Base-by-base conservation (phyloP, 1,284 basidiomycete genomes). In the Peniophora sp. region DNA sequence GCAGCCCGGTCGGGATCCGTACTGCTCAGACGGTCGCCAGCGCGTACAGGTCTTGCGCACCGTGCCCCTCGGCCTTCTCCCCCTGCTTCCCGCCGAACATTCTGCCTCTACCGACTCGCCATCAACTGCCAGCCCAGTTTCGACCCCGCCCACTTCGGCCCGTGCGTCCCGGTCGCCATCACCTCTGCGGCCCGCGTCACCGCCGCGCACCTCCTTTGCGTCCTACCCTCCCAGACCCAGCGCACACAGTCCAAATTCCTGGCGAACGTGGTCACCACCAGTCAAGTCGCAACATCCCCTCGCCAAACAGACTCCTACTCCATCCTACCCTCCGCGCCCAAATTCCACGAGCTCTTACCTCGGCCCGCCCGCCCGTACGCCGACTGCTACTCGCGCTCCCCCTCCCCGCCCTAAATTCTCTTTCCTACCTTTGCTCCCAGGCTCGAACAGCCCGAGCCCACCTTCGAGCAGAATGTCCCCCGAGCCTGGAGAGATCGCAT, bases 21-120 rank as follows among this genome's bases (percentile, higher is more conserved):
- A 54, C 59, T 43, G 58, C 58, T 22, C 53, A 51, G 10, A 52
- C 46, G 11, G 24, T 54, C 12, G 50, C 49, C 44, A 48, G 63
- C 36, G 61, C 63, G 54, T 60, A 12, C 65, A 63, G 9, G 64
- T 64, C 52, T 58, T 66, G 12, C 63, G 64, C 46, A 62, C 63
- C 1, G 65, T 66, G 5, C 65, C 65, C 25, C 65, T 66, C 39
- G 61, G 63, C n/a, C 56, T 66, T 10, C 55, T 66, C 3, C 65
- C 65, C 10, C 59, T 66, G 3, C 59, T 65, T 20, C 44, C 44
- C 6, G 12, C 44, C 3, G 44, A 23, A 20, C 14, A 10, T 23
- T 8, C 20, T 8, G 23, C 20, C 5, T 24, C 19, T 9, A 45
- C 39, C 6, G 20, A 16, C 44, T 22, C 44, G 16, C 20, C 44